These are phyloP conservation scores for Russula virescens DNA, from an alignment of 768 basidiomycete species.

Conservation along the genomic window DNA sequence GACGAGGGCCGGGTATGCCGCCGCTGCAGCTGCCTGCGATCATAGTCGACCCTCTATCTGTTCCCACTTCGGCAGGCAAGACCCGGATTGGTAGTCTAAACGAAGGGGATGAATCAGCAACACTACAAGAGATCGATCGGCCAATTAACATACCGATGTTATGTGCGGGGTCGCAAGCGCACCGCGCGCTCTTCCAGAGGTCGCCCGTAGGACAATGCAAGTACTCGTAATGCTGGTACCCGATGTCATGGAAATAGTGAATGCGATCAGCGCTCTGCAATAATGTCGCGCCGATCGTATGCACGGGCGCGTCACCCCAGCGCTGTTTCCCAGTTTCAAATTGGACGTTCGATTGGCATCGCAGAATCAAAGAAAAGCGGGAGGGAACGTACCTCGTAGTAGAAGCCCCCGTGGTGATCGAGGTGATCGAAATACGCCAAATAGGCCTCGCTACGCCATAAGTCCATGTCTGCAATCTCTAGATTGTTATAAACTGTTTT, in stretches of 20 bases:
- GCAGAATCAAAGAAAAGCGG: too few species aligned
- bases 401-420: constrained; percentile 78
- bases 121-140: not conserved
- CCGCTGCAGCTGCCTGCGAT: not conserved
- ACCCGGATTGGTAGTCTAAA: constrained; percentile 48
- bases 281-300: constrained; percentile 74
- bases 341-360: too few species aligned
- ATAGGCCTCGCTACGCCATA: constrained; percentile 83
- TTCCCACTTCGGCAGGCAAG: constrained; percentile 49
- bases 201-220: constrained; percentile 42
- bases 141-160: constrained; percentile 48
- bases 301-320: constrained; percentile 87
- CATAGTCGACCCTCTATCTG: constrained; percentile 27
- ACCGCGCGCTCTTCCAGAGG: constrained; percentile 39
- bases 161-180: constrained; percentile 43
- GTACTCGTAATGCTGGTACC: constrained; percentile 76
- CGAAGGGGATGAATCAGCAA: not conserved
- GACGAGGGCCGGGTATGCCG: too few species aligned
- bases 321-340: constrained; percentile 35
- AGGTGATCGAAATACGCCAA: constrained; percentile 77
- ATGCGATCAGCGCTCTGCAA: constrained; percentile 70
- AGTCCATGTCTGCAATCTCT: constrained; percentile 79
- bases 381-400: constrained; percentile 57
- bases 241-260: constrained; percentile 82
- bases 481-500: constrained; percentile 90